Conservation (phyloP, 352 stramenopile species). For the Thalassiosira ordinaria region DNA sequence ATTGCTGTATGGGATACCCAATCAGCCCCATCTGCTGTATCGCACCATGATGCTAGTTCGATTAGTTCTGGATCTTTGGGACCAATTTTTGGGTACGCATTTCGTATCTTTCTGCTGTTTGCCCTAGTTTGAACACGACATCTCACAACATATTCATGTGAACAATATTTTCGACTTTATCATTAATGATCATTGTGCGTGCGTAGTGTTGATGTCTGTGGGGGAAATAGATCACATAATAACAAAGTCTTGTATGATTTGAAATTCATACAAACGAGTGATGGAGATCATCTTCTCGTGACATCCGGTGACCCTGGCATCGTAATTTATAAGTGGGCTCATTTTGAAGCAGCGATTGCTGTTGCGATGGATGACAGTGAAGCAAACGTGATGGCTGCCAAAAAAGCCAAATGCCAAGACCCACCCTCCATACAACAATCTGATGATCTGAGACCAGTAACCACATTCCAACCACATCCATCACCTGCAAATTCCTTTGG, state of each 20-base stretch:
- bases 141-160: neutral
- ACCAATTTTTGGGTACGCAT: conserved; percentile 38
- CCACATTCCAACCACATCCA: conserved; percentile 49
- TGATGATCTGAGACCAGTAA: conserved; percentile 21
- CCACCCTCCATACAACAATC: neutral
- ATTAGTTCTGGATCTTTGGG: neutral
- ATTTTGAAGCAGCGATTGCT: conserved; percentile 56
- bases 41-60: neutral
- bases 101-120: neutral
- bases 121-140: neutral
- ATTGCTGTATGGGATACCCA: conserved; percentile 45
- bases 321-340: conserved; percentile 55
- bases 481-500: conserved; percentile 36
- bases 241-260: conserved; percentile 53
- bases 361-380: conserved; percentile 12
- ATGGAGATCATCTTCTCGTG: conserved; percentile 37
- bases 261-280: conserved; percentile 40
- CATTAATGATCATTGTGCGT: neutral
- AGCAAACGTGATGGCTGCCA: neutral
- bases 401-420: conserved; percentile 20
- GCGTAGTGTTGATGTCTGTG: conserved; percentile 3
- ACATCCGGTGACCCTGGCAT: conserved; percentile 53
- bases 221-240: conserved; percentile 2
- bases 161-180: neutral
- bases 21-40: neutral